A percentile compares a stretch with the other conserved stretches of the same genome.
Conservation (phyloP, 495 filamentous ascomycete genomes). For the Bombardia bombarda region DNA sequence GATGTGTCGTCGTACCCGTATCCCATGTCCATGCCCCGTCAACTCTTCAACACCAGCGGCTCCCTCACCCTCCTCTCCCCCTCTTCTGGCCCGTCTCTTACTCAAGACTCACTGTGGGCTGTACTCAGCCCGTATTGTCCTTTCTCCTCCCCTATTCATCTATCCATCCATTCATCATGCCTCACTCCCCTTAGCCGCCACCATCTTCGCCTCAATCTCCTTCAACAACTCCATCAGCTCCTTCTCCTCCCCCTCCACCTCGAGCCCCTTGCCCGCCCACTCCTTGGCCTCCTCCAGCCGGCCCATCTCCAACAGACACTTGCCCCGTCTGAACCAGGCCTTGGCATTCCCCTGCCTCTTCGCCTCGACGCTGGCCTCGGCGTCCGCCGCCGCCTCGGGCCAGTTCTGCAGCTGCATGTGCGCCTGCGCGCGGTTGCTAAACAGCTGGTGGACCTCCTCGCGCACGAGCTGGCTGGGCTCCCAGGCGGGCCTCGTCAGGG, state of each 20-base stretch:
- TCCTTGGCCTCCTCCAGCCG: conserved; percentile 71
- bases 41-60: no score
- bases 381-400: conserved; percentile 76
- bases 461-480: conserved; percentile 73
- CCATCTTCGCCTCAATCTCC: conserved; percentile 55
- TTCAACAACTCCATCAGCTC: conserved; percentile 61
- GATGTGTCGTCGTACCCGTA: no score
- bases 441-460: conserved; percentile 74
- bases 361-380: conserved; percentile 80
- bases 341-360: conserved; percentile 84
- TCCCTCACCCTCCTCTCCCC: no score
- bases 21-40: no score
- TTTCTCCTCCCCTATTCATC: no score
- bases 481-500: conserved; percentile 70
- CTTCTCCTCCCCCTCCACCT: conserved; percentile 70
- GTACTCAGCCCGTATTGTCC: no score
- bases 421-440: conserved; percentile 83
- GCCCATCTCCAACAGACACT: conserved; percentile 85
- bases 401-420: conserved; percentile 72
- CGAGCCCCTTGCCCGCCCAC: conserved; percentile 65
- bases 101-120: no score
- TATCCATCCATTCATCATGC: no score
- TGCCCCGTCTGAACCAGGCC: conserved; percentile 83
- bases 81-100: no score
- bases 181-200: no score